phyloP scores from a whole-genome alignment of 441 rosid genomes.

The Croton laevigatus region DNA sequence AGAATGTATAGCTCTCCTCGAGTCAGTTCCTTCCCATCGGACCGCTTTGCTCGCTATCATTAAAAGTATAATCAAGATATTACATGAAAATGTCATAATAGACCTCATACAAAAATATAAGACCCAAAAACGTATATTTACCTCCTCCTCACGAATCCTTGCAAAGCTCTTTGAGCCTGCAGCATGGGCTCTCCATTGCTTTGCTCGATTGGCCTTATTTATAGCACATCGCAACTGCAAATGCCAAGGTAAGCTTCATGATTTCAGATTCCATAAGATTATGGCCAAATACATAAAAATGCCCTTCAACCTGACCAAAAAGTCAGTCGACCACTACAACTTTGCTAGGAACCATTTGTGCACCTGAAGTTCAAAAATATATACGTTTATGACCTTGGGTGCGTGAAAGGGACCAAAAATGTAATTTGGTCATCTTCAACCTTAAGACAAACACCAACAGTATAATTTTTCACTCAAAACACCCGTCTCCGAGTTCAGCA shows the following conservation, averaged over 20 bases:
- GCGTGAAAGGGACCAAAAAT: too few species aligned
- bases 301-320: too few species aligned
- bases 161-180: conserved; percentile 44
- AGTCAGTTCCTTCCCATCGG: conserved; percentile 39
- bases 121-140: conserved; percentile 12
- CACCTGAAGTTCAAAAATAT: too few species aligned
- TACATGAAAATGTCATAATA: not conserved
- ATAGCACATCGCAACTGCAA: conserved; percentile 33
- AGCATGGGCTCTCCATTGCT: conserved; percentile 25
- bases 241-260: conserved; percentile 11
- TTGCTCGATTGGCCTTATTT: conserved; percentile 39
- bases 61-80: conserved; percentile 13
- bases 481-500: too few species aligned
- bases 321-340: too few species aligned
- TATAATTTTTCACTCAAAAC: too few species aligned
- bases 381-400: too few species aligned
- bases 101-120: conserved; percentile 11
- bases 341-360: too few species aligned
- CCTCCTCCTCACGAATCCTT: conserved; percentile 46
- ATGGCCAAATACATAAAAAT: too few species aligned
- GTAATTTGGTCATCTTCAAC: too few species aligned
- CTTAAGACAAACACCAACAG: too few species aligned
- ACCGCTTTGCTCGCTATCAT: conserved; percentile 32
- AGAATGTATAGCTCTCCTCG: conserved; percentile 39
- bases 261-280: not conserved